These are phyloP conservation scores for Heliosperma pusillum DNA, from an alignment of 148 eudicot species.

Conservation along the genomic window DNA sequence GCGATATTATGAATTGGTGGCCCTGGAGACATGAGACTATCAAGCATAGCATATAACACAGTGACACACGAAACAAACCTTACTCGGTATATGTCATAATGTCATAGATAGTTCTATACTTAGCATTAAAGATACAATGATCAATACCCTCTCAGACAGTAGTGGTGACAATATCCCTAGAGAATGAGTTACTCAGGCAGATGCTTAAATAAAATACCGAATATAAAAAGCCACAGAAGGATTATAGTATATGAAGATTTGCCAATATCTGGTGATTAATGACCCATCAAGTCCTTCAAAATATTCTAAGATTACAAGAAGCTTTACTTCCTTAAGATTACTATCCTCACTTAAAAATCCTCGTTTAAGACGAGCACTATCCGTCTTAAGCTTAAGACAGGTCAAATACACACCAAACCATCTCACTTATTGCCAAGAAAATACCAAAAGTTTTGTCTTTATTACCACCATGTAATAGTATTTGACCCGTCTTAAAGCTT, in stretches of 20 bases:
- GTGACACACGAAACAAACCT: background rate
- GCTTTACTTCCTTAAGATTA: conserved; percentile 20
- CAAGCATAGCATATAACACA: background rate
- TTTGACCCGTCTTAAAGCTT: no score
- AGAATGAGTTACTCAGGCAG: conserved; percentile 7
- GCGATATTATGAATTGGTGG: background rate
- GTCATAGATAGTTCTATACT: conserved; percentile 1
- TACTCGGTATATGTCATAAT: background rate
- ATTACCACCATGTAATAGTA: no score
- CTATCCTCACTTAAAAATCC: background rate
- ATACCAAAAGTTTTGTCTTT: no score
- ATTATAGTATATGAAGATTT: conserved; percentile 11
- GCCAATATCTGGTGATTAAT: conserved; percentile 17
- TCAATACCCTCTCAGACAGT: background rate
- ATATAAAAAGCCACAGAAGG: conserved; percentile 5
- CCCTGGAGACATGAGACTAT: background rate
- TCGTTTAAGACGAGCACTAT: no score
- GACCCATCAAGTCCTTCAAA: conserved; percentile 17
- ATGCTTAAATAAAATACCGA: background rate
- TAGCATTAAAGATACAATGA: conserved; percentile 5
- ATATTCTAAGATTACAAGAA: background rate
- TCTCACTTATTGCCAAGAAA: no score
- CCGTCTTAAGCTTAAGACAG: no score
- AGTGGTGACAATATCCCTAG: conserved; percentile 11
- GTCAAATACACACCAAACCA: no score